Base-by-base conservation (phyloP, 768 basidiomycete species). In the Sistotremastrum niveocremeum region DNA sequence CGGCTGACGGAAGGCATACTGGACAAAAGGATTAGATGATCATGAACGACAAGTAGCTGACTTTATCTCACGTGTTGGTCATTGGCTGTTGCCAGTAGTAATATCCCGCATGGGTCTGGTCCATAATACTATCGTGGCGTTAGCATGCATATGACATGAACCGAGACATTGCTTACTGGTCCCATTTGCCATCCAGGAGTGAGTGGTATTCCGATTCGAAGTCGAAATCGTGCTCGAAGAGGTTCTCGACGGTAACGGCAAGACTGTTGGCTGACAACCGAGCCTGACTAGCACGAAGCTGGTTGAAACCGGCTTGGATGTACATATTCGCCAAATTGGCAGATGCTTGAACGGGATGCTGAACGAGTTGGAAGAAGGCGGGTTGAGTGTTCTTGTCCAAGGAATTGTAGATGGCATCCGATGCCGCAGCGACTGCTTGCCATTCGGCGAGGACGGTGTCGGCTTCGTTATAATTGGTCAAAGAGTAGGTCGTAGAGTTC, bases 81-180 rank as follows among this genome's bases (percentile, higher is more conserved):
- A 76, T 76, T 4, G 80, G 79, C 53, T 79, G 78, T 49, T 84
- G 81, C 76, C 80, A 81, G 59, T 83, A 81, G 50, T 69, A 74
- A 49, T 78, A 81, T 45, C 72, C 72, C 47, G 77, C 55, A 60
- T 75, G 78, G 11, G 79, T 78, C 56, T 81, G 79, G 54, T 79
- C 76, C 75, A 84, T 79, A 72, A 83, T 81, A 55, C 70, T 72
- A 35, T 0, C 10, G 9, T 33, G 39, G 4, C 7, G 29, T 44
- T n/a, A 46, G 42, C n/a, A 10, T 28, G 5, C 20, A 20, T 20
- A 20, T 20, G 20, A 20, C 20, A 20, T 20, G 20, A 20, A 20
- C 20, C 2, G 2, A 20, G 20, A 20, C 1, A 20, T 1, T 20
- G 59, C 74, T 52, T 49, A 75, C 73, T 77, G 77, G 51, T 73